A percentile compares a stretch with the other conserved stretches of the same genome.
phyloP scores from a whole-genome alignment of 208 protist genomes.

The Crithidia sp. region DNA sequence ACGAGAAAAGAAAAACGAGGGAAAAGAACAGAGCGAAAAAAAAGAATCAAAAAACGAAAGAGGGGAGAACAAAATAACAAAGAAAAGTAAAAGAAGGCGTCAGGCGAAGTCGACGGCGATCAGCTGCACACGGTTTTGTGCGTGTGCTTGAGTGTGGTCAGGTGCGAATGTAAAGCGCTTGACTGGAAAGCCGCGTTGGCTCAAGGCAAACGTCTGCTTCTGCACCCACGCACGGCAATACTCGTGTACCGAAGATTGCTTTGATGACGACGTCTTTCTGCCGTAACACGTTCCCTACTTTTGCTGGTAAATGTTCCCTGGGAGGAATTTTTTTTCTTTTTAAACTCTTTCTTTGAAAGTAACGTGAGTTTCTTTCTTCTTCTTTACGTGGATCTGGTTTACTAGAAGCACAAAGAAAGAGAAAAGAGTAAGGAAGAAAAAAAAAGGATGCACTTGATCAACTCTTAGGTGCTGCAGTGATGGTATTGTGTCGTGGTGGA shows the following conservation, averaged over 20 bases:
- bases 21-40: constrained; percentile 3
- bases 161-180: background rate
- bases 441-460: constrained; percentile 14
- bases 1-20: constrained; percentile 4
- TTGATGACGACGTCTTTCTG: too few species aligned
- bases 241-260: background rate
- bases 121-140: background rate
- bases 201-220: too few species aligned
- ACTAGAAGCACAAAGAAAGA: background rate
- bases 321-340: background rate
- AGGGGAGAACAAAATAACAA: background rate
- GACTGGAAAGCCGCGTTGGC: too few species aligned
- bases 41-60: constrained; percentile 9
- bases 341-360: background rate
- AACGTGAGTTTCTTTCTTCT: background rate
- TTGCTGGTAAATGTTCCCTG: too few species aligned
- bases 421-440: background rate
- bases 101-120: background rate
- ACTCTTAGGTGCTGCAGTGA: constrained; percentile 6
- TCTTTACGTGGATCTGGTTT: background rate
- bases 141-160: background rate
- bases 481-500: background rate
- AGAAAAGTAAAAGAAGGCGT: background rate
- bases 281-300: too few species aligned
- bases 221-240: background rate